These are phyloP conservation scores for Isoetes taiwanensis DNA, from an alignment of 75 land plant species.

Conservation along the genomic window DNA sequence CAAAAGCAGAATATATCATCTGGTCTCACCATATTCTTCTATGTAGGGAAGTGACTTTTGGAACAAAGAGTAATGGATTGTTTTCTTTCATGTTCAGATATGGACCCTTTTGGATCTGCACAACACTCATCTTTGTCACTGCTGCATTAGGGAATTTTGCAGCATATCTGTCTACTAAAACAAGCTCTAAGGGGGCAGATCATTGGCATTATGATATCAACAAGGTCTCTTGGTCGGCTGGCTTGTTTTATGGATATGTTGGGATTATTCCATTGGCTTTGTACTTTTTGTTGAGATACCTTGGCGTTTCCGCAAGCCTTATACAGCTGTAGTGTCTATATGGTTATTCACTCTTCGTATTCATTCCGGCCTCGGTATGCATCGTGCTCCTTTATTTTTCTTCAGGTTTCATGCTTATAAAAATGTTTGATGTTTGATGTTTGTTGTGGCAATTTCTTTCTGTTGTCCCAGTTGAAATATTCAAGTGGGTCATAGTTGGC, in stretches of 20 bases:
- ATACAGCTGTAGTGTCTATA: slow-evolving; percentile 90
- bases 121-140: slow-evolving; percentile 96
- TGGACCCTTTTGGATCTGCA: slow-evolving; percentile 99
- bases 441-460: slow-evolving; percentile 68
- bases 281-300: slow-evolving; percentile 78
- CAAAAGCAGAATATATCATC: too few species aligned
- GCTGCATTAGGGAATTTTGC: slow-evolving; percentile 96
- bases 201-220: slow-evolving; percentile 95
- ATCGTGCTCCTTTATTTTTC: background rate
- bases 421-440: background rate
- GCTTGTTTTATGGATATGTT: slow-evolving; percentile 92
- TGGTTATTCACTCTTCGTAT: slow-evolving; percentile 92
- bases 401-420: background rate
- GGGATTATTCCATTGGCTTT: slow-evolving; percentile 62
- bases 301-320: slow-evolving; percentile 82
- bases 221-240: slow-evolving; percentile 92
- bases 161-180: slow-evolving; percentile 79
- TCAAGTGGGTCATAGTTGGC: slow-evolving; percentile 91
- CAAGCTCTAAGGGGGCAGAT: slow-evolving; percentile 25
- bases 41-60: too few species aligned
- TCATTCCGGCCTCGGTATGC: slow-evolving; percentile 92
- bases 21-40: too few species aligned
- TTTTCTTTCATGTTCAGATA: slow-evolving; percentile 60
- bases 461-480: slow-evolving; percentile 71
- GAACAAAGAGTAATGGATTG: too few species aligned